These are phyloP conservation scores for Alternaria postmessia DNA, from an alignment of 2,329 filamentous ascomycete species.

Conservation along the genomic window DNA sequence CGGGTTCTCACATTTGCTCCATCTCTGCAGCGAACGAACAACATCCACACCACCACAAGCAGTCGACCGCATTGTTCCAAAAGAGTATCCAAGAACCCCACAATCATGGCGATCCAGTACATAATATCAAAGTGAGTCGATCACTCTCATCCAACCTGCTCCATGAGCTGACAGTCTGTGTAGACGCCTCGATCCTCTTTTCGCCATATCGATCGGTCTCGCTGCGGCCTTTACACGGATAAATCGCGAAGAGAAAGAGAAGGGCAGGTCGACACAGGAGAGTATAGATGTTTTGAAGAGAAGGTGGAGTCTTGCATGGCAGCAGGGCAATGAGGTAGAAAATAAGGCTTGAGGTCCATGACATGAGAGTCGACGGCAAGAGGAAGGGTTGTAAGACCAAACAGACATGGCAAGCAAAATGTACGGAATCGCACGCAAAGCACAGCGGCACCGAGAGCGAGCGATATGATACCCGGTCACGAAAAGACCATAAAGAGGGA, in stretches of 20 bases:
- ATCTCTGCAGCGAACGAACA: background rate
- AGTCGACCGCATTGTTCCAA: background rate
- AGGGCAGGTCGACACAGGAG: constrained; percentile 50
- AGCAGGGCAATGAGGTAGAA: constrained; percentile 13
- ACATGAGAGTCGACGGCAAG: background rate
- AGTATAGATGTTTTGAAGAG: constrained; percentile 53
- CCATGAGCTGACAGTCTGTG: background rate
- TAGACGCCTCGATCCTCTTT: constrained; percentile 59
- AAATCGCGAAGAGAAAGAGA: constrained; percentile 58
- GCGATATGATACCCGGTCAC: background rate
- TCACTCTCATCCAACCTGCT: background rate
- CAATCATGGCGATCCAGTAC: constrained; percentile 47
- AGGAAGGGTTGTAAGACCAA: background rate
- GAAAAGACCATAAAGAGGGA: background rate
- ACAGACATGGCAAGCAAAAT: background rate
- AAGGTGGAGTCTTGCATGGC: constrained; percentile 47
- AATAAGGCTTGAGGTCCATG: background rate
- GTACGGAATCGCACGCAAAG: background rate
- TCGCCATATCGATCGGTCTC: constrained; percentile 58
- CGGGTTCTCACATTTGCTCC: background rate
- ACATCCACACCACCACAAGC: background rate
- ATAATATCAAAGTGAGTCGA: constrained; percentile 56
- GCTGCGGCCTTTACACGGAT: constrained; percentile 53
- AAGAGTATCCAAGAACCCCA: background rate
- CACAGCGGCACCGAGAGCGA: background rate